A percentile compares a stretch with the other conserved stretches of the same genome.
These are phyloP conservation scores for Volvariella volvacea DNA, from an alignment of 1,284 basidiomycete genomes.

Conservation along the genomic window DNA sequence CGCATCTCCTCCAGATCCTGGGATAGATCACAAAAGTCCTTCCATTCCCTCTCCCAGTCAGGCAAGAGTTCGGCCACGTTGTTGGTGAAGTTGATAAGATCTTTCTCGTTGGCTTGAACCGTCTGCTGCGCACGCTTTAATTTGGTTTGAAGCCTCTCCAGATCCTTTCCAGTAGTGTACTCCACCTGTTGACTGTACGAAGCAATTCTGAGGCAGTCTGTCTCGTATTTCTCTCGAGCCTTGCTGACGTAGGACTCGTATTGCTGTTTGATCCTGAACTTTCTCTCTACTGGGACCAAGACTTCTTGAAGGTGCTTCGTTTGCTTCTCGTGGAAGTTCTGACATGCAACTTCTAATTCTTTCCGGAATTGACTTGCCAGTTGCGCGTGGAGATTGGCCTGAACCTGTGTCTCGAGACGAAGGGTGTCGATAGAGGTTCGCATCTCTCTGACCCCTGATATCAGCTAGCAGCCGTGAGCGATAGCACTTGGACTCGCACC, in stretches of 20 bases:
- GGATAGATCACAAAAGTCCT: constrained; percentile 85
- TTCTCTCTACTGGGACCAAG: constrained; percentile 77
- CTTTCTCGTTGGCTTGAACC: constrained; percentile 83
- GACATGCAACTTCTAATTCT: constrained; percentile 67
- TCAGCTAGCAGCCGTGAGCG: constrained; percentile 7
- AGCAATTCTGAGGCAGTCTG: constrained; percentile 89
- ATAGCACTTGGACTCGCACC: constrained; percentile 40
- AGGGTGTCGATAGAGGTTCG: constrained; percentile 74
- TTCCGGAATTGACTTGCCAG: constrained; percentile 70
- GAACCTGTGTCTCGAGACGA: constrained; percentile 77
- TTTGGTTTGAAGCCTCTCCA: constrained; percentile 84
- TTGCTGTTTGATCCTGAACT: constrained; percentile 79
- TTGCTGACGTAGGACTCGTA: constrained; percentile 82
- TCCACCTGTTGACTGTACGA: constrained; percentile 88
- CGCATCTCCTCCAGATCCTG: constrained; percentile 98
- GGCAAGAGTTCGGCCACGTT: constrained; percentile 72
- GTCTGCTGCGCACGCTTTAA: constrained; percentile 85
- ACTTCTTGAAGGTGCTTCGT: constrained; percentile 64
- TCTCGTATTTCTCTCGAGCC: constrained; percentile 91
- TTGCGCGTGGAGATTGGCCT: constrained; percentile 62
- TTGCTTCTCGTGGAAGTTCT: constrained; percentile 62
- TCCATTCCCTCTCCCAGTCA: constrained; percentile 95
- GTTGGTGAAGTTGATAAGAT: constrained; percentile 82
- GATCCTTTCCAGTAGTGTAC: constrained; percentile 84
- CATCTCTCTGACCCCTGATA: constrained; percentile 53